Percentiles rank a stretch among this genome's conserved stretches.
Evolutionary conservation across 257 asterid genomes (phyloP).

Genomic region (Echites panduratus): DNA sequence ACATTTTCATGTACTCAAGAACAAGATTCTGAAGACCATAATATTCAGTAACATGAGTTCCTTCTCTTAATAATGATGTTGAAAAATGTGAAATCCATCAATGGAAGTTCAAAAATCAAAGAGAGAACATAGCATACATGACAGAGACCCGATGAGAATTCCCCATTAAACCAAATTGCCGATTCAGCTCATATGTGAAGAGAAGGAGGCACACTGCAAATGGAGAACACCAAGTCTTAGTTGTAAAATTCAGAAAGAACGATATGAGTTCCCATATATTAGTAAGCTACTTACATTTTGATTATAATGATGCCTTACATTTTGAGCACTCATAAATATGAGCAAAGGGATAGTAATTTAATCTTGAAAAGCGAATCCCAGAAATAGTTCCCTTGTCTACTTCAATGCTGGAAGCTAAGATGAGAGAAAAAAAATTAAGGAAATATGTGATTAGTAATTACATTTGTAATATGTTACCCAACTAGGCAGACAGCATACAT

Average conservation of each 20-base stretch:
- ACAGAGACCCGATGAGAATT: conserved; percentile 58
- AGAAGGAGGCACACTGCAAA: conserved; percentile 68
- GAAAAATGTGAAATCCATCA: background rate
- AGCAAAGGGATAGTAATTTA: conserved; percentile 58
- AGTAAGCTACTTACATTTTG: conserved; percentile 50
- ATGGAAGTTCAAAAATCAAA: background rate
- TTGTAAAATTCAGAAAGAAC: conserved; percentile 14
- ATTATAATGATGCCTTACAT: conserved; percentile 47
- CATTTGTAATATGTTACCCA: background rate
- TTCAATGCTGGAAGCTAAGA: conserved; percentile 44
- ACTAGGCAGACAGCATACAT: background rate
- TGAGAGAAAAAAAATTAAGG: background rate
- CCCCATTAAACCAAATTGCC: conserved; percentile 37
- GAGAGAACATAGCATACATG: conserved; percentile 34
- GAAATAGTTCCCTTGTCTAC: conserved; percentile 49
- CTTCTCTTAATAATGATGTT: background rate
- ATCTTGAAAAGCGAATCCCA: conserved; percentile 42
- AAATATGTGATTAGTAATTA: background rate
- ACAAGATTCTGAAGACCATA: background rate
- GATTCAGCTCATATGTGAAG: conserved; percentile 86
- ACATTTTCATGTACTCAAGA: background rate
- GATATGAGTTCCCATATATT: conserved; percentile 7
- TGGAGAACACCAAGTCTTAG: conserved; percentile 20
- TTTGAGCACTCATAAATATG: conserved; percentile 74
- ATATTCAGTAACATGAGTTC: background rate